Base-by-base conservation (phyloP, 148 eudicot species). In the Suaeda aralocaspica region DNA sequence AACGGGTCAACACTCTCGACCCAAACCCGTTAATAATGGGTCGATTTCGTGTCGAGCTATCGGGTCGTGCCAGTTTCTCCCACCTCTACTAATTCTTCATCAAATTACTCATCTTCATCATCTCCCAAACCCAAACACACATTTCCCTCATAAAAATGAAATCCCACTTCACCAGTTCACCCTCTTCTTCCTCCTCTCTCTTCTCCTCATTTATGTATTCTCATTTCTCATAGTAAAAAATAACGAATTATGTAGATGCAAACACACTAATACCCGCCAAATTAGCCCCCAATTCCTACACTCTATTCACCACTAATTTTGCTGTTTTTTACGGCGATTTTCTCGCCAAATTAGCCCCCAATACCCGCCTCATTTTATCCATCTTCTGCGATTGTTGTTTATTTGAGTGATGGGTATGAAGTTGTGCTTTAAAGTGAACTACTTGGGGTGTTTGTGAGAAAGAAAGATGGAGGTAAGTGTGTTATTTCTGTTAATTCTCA, bases 221-320 rank as follows among this genome's bases (percentile, higher is more conserved):
- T n/a, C n/a, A n/a, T 58, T 76, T 77, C 15, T 85, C 96, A 16
- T 91, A 97, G 99, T n/a, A n/a, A 95, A 95, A 70, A 89, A 77
- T 44, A 97, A 95, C 0, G 97, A 95, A 70, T 95, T 95, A 74
- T 77, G 96, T n/a, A 88, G 74, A 74, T 95, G 99, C 73, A 84
- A 91, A 66, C 93, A 95, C 79, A 88, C 99, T n/a, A n/a, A n/a
- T n/a, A n/a, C n/a, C n/a, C n/a, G n/a, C 75, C 99, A 97, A 56
- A 91, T 95, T 81, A 15, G 79, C 89, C 69, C 92, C 96, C 63
- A 83, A 84, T 52, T 77, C 76, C 5, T 91, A 79, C 65, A 41
- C 79, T 28, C 70, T 91, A 31, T 67, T 72, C 59, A 92, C 86
- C 50, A 22, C 76, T 52, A 81, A 88, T 62, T 82, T 88, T 49